Conservation (phyloP, 2,329 filamentous ascomycete genomes). For the Aspergillus thermomutatus region DNA sequence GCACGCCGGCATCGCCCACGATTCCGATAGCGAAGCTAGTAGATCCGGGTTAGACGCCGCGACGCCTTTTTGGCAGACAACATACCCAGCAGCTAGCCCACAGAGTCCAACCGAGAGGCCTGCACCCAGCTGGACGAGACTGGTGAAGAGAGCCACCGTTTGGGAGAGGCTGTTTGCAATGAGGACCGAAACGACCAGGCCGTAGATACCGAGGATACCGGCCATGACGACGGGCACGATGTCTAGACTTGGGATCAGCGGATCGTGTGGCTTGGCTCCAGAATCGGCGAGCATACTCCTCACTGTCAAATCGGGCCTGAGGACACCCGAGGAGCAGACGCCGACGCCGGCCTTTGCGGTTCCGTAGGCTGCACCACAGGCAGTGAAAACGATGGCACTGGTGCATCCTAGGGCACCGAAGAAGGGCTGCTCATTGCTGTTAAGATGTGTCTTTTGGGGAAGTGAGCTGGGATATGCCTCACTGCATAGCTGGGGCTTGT, state of each 20-base stretch:
- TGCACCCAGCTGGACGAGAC: slow-evolving; percentile 81
- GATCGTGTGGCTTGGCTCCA: too few species aligned
- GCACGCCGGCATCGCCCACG: slow-evolving; percentile 59
- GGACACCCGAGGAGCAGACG: slow-evolving; percentile 97
- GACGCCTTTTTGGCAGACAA: too few species aligned
- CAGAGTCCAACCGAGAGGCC: slow-evolving; percentile 78
- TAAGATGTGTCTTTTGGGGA: too few species aligned
- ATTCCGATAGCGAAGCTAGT: slow-evolving; percentile 76
- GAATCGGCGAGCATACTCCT: too few species aligned
- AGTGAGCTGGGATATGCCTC: too few species aligned
- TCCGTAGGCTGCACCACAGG: slow-evolving; percentile 94
- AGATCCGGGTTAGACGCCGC: slow-evolving; percentile 13
- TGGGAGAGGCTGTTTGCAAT: slow-evolving; percentile 77
- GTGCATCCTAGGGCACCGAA: slow-evolving; percentile 98
- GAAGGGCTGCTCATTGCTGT: slow-evolving; percentile 61
- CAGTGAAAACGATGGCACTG: slow-evolving; percentile 92
- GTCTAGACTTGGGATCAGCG: too few species aligned
- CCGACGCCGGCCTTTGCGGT: slow-evolving; percentile 99
- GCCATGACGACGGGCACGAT: slow-evolving; percentile 99
- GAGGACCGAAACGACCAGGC: slow-evolving; percentile 83
- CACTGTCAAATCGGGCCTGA: slow-evolving; percentile 95
- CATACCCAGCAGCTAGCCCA: slow-evolving; percentile 70
- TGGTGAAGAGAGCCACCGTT: slow-evolving; percentile 69
- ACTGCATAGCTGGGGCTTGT: too few species aligned
- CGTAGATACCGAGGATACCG: slow-evolving; percentile 99